Evolutionary conservation across 2,329 filamentous ascomycete genomes (phyloP).

Genomic region (Claviceps pazoutovae): DNA sequence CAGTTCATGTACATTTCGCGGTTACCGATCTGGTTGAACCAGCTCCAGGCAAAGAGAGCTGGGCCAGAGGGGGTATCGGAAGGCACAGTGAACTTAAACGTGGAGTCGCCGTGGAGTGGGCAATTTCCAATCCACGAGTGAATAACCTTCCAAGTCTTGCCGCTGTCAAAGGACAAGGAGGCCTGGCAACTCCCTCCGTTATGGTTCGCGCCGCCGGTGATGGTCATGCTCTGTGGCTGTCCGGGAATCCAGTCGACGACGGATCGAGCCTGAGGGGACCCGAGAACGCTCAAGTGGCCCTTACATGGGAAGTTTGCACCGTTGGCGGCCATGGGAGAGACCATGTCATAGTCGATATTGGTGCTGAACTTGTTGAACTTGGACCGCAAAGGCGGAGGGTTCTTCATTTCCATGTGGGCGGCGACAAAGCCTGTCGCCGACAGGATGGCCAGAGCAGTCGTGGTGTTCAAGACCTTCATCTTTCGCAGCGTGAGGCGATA

Average conservation of each 20-base stretch:
- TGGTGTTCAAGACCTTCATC: constrained; percentile 4
- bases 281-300: constrained; percentile 38
- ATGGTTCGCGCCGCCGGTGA: constrained; percentile 50
- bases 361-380: constrained; percentile 35
- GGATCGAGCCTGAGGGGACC: constrained; percentile 33
- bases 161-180: constrained; percentile 59
- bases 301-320: constrained; percentile 67
- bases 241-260: constrained; percentile 51
- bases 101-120: constrained; percentile 30
- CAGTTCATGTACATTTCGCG: constrained; percentile 85
- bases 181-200: constrained; percentile 65
- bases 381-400: constrained; percentile 38
- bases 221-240: constrained; percentile 44
- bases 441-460: constrained; percentile 25
- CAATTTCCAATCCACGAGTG: constrained; percentile 43
- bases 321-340: constrained; percentile 44
- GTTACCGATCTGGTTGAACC: constrained; percentile 65
- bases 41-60: constrained; percentile 61
- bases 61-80: constrained; percentile 44
- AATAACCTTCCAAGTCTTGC: constrained; percentile 54
- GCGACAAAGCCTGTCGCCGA: constrained; percentile 28
- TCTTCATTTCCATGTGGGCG: constrained; percentile 43
- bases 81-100: constrained; percentile 54
- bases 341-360: constrained; percentile 58
- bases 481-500: background rate